Evolutionary conservation across 1,139 yeast genomes (phyloP).

Genomic region (Debaryomyces singareniensis): DNA sequence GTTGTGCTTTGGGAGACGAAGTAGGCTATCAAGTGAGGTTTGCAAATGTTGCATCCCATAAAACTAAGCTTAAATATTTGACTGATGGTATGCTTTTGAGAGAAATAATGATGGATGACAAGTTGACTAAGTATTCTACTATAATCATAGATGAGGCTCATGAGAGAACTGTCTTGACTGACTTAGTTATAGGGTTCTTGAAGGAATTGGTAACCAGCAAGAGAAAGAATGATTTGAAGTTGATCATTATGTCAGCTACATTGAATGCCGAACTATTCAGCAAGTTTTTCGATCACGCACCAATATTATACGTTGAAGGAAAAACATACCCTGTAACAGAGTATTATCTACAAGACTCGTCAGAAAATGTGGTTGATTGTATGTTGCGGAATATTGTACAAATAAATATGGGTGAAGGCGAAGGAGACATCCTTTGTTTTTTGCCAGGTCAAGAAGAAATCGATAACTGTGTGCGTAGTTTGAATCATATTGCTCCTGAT

Average conservation of each 20-base stretch:
- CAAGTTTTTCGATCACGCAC: slow-evolving; percentile 68
- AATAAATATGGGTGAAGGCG: slow-evolving; percentile 67
- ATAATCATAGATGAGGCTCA: slow-evolving; percentile 96
- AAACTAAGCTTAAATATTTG: slow-evolving; percentile 72
- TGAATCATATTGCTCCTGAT: slow-evolving; percentile 56
- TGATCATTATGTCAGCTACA: slow-evolving; percentile 90
- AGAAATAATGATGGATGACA: slow-evolving; percentile 76
- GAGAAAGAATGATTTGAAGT: slow-evolving; percentile 48
- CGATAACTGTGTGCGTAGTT: slow-evolving; percentile 68
- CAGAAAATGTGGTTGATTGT: slow-evolving; percentile 81
- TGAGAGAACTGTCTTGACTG: slow-evolving; percentile 90
- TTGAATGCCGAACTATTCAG: slow-evolving; percentile 89
- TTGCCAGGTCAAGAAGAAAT: slow-evolving; percentile 97
- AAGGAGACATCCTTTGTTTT: slow-evolving; percentile 87
- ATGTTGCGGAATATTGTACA: slow-evolving; percentile 71
- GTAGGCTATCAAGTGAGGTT: slow-evolving; percentile 97
- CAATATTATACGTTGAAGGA: slow-evolving; percentile 82
- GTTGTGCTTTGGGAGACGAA: slow-evolving; percentile 65
- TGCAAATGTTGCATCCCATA: slow-evolving; percentile 28
- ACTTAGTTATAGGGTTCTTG: slow-evolving; percentile 80
- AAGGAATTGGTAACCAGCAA: slow-evolving; percentile 52
- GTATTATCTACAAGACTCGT: slow-evolving; percentile 46
- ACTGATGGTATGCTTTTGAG: slow-evolving; percentile 97
- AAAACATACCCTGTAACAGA: slow-evolving; percentile 80
- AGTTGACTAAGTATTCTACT: slow-evolving; percentile 59